A percentile compares a stretch with the other conserved stretches of the same genome.
phyloP scores from a whole-genome alignment of 2,329 filamentous ascomycete species.

The Colletotrichum tamarilloi region DNA sequence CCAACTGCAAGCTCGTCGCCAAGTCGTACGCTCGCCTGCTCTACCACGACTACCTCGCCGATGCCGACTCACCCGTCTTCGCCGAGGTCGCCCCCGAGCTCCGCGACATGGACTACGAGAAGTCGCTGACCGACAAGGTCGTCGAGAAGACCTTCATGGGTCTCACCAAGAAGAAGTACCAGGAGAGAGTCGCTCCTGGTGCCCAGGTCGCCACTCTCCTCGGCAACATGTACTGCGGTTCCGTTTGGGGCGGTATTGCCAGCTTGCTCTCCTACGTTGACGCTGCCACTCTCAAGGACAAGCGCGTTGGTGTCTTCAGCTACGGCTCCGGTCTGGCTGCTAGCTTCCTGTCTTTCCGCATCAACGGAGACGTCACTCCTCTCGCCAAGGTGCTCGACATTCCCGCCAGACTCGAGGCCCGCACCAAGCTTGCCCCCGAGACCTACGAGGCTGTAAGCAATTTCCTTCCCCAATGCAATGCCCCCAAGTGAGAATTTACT shows the following conservation, averaged over 20 bases:
- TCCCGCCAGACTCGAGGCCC: conserved; percentile 72
- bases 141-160: conserved; percentile 90
- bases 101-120: conserved; percentile 81
- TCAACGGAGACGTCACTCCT: conserved; percentile 75
- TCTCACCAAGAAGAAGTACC: conserved; percentile 85
- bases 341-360: conserved; percentile 78
- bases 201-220: conserved; percentile 83
- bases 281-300: conserved; percentile 73
- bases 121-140: conserved; percentile 82
- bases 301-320: conserved; percentile 81
- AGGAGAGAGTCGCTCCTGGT: conserved; percentile 78
- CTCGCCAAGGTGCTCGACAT: conserved; percentile 78
- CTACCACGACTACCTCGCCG: conserved; percentile 85
- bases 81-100: conserved; percentile 81
- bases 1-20: conserved; percentile 87
- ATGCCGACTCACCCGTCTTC: conserved; percentile 75
- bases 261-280: conserved; percentile 74
- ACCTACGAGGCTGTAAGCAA: conserved; percentile 78
- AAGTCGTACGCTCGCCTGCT: conserved; percentile 87
- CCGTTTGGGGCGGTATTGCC: conserved; percentile 81
- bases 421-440: conserved; percentile 75
- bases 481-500: no score
- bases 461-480: background rate
- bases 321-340: conserved; percentile 82
- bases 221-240: conserved; percentile 76